Evolutionary conservation across 1,139 yeast genomes (phyloP).

Genomic region (Yamadazyma triangularis): DNA sequence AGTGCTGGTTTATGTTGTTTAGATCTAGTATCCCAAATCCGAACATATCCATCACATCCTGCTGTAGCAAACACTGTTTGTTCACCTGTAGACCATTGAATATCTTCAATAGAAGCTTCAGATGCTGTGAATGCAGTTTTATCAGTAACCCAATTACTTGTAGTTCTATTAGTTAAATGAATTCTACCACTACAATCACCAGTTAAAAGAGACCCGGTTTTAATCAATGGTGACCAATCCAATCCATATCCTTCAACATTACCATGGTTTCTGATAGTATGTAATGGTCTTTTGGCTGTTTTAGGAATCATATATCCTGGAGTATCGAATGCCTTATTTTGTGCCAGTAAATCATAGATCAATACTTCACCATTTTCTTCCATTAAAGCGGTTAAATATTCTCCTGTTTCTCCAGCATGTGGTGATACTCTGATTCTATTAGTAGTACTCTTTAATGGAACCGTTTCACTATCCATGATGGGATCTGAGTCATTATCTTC

Average conservation of each 20-base stretch:
- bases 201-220: conserved; percentile 75
- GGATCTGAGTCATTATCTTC: conserved; percentile 71
- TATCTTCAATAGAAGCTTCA: conserved; percentile 83
- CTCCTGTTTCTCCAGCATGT: conserved; percentile 69
- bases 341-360: conserved; percentile 74
- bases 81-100: conserved; percentile 95
- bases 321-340: conserved; percentile 75
- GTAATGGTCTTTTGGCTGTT: conserved; percentile 70
- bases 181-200: conserved; percentile 90
- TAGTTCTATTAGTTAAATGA: conserved; percentile 70
- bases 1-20: conserved; percentile 89
- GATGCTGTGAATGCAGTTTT: conserved; percentile 71
- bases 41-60: conserved; percentile 86
- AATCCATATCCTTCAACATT: conserved; percentile 95
- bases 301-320: conserved; percentile 86
- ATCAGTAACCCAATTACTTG: conserved; percentile 83
- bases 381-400: conserved; percentile 84
- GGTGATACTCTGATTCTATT: conserved; percentile 88
- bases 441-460: conserved; percentile 78
- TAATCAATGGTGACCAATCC: conserved; percentile 90
- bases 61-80: conserved; percentile 90
- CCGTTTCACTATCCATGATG: conserved; percentile 73
- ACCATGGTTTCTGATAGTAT: conserved; percentile 87
- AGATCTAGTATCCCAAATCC: conserved; percentile 96
- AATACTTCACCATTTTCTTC: conserved; percentile 87